Base-by-base conservation (phyloP, 805 yeast species). In the Wickerhamiella alocasiicola region DNA sequence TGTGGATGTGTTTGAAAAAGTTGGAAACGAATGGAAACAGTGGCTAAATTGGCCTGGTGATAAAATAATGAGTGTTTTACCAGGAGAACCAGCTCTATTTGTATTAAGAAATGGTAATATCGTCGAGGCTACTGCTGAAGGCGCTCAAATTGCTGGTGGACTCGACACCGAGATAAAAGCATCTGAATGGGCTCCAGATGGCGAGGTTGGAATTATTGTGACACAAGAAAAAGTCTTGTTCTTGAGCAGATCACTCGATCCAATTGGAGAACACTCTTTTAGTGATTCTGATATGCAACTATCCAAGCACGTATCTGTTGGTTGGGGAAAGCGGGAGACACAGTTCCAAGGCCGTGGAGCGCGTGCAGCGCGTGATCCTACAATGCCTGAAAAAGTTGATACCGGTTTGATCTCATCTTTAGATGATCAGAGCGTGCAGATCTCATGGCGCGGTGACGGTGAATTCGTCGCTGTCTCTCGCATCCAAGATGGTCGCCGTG, bases 301-400 rank as follows among this genome's bases (percentile, higher is more conserved):
- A 24, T 77, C 85, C 2, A 78, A 76, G 49, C 95, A 91, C 55
- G 95, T 91, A 27, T 78, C 88, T 20, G 95, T 91, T 31, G 99
- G 99, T 19, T 91, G 99, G 99, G 99, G 99, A 55, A 81, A 80
- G 46, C 78, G 79, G 50, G 97, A 88, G 58, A 91, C 99, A 0
- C 99, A 91, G 62, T 91, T 91, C 60, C 76, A 80, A 60, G 99
- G 99, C 39, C 78, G 72, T 54, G 98, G 98, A 47, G 91, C 81
- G 23, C 78, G 78, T 52, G 68, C 71, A 5, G 47, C 66, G 28
- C 66, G 76, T 53, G 98, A 91, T 59, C 98, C 97, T 21, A 91
- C 98, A 0, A 78, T 88, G 60, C 78, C 78, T 0, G 71, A 74
- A 27, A 71, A 69, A 47, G 71, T 76, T 3, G 94, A 88, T 52